Evolutionary conservation across 2,329 filamentous ascomycete species (phyloP).

Genomic region (Elsinoe perseae): DNA sequence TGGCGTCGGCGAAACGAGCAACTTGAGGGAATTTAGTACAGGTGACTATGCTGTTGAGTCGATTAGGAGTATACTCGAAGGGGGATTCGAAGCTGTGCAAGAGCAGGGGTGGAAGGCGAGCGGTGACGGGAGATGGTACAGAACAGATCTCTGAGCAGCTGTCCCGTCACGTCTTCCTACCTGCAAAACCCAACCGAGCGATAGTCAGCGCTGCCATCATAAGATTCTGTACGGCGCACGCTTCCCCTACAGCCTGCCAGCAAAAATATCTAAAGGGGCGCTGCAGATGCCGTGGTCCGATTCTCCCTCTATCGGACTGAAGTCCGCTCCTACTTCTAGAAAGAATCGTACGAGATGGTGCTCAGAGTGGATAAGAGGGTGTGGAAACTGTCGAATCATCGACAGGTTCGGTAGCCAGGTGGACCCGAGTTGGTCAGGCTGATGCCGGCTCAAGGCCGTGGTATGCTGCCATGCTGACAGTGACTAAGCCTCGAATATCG

Average conservation of each 20-base stretch:
- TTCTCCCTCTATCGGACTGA: no score
- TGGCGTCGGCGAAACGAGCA: background rate
- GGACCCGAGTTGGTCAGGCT: background rate
- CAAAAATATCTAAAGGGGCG: no score
- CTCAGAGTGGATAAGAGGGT: background rate
- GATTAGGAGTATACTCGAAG: conserved; percentile 5
- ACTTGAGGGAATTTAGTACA: background rate
- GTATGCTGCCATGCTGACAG: background rate
- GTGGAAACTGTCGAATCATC: background rate
- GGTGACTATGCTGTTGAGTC: conserved; percentile 12
- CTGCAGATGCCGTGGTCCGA: no score
- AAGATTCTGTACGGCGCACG: no score
- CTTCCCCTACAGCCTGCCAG: no score
- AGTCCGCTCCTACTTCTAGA: no score
- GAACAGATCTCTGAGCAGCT: background rate
- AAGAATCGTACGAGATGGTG: background rate
- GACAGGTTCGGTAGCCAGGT: background rate
- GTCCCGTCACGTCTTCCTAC: no score
- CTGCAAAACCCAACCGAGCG: no score
- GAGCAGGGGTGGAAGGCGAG: background rate
- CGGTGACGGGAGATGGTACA: background rate
- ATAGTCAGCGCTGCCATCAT: no score
- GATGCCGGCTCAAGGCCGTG: background rate
- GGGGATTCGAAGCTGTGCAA: background rate
- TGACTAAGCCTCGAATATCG: background rate